Conservation (phyloP, 257 asterid genomes). For the Mitragyna speciosa region DNA sequence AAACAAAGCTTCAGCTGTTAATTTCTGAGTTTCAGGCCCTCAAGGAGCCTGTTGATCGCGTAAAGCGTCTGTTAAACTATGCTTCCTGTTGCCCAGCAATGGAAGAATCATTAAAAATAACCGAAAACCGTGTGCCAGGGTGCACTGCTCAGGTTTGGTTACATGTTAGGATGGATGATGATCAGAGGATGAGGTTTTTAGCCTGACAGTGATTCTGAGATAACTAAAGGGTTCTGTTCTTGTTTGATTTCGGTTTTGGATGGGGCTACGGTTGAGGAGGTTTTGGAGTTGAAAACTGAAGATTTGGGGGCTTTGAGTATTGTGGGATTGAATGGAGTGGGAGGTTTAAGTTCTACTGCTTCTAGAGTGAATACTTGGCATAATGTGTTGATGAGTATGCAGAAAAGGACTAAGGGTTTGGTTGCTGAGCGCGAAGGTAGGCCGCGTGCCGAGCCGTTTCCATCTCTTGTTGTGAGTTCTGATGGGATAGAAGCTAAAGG, state of each 20-base stretch:
- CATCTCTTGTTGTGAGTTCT: constrained; percentile 63
- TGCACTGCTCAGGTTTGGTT: constrained; percentile 96
- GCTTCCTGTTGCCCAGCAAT: constrained; percentile 51
- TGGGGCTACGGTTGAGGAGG: constrained; percentile 68
- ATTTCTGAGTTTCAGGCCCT: constrained; percentile 56
- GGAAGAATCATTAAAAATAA: constrained; percentile 39
- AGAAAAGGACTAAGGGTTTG: constrained; percentile 72
- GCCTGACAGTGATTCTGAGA: constrained; percentile 89
- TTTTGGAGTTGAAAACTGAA: constrained; percentile 65
- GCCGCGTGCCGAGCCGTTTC: constrained; percentile 55
- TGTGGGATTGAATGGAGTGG: constrained; percentile 50
- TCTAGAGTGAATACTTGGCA: constrained; percentile 89
- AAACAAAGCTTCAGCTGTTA: constrained; percentile 49
- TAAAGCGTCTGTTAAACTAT: constrained; percentile 60
- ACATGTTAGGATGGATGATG: constrained; percentile 45
- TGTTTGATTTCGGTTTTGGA: constrained; percentile 84
- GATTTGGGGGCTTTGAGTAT: constrained; percentile 66
- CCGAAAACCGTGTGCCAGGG: constrained; percentile 72
- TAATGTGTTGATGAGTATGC: constrained; percentile 86
- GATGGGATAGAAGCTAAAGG: constrained; percentile 78
- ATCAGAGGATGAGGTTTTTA: constrained; percentile 42
- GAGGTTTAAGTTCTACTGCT: constrained; percentile 33
- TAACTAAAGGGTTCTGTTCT: constrained; percentile 84
- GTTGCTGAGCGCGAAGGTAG: constrained; percentile 64
- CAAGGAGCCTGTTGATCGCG: constrained; percentile 71